Conservation (phyloP, 495 filamentous ascomycete genomes). For the Pyrenula massariospora region DNA sequence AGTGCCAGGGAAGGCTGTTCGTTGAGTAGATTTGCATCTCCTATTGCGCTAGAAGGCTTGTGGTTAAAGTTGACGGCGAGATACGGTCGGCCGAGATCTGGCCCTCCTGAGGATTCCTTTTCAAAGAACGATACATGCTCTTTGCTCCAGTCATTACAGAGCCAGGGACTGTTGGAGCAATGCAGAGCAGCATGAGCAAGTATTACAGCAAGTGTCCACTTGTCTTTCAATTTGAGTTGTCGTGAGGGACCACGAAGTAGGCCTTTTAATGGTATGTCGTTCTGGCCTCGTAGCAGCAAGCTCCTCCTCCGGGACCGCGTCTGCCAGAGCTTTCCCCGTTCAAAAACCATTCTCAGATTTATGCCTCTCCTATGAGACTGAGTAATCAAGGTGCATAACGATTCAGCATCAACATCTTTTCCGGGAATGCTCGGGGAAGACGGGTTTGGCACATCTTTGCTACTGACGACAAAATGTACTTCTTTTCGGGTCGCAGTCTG, state of each 20-base stretch:
- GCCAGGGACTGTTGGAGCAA: not conserved
- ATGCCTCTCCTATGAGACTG: not conserved
- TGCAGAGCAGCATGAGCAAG: not conserved
- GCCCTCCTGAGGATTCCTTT: not conserved
- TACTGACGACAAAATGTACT: not conserved
- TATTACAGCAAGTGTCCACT: not conserved
- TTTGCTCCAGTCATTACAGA: not conserved
- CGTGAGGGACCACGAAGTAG: not conserved
- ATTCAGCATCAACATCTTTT: not conserved
- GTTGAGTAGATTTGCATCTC: not conserved
- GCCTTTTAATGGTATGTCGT: not conserved
- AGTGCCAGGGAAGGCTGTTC: not conserved
- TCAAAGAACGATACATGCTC: not conserved
- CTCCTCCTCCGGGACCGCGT: not conserved
- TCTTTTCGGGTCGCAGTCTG: not conserved
- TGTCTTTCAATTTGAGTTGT: not conserved
- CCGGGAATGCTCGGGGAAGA: not conserved
- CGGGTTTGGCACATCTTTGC: not conserved
- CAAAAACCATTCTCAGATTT: not conserved
- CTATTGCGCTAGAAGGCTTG: not conserved
- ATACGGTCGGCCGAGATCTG: not conserved
- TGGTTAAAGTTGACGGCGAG: not conserved
- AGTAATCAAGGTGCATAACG: not conserved
- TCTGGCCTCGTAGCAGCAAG: not conserved
- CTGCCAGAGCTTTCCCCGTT: not conserved